Conservation (phyloP, 1,284 basidiomycete genomes). For the Phaffia rhodozyma region DNA sequence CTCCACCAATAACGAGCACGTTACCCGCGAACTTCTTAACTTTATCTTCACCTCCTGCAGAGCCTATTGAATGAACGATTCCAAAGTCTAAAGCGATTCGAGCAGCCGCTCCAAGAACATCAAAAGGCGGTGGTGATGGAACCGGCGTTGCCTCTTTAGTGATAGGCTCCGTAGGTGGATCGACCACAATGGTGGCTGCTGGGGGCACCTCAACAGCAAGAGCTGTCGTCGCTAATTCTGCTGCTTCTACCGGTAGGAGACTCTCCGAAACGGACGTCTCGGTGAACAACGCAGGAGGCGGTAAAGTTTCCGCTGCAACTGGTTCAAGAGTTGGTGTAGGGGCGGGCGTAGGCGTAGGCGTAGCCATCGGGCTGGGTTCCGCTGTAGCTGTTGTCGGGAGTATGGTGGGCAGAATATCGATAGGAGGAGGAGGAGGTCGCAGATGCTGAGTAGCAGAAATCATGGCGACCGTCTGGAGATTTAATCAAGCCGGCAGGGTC, state of each 20-base stretch:
- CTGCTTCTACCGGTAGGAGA: too few relatives aligned
- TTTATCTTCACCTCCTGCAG: too few relatives aligned
- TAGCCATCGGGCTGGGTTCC: background rate
- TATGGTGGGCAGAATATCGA: background rate
- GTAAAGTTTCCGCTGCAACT: background rate
- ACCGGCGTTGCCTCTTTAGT: background rate
- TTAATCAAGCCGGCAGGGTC: background rate
- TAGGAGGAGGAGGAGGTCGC: constrained; percentile 33
- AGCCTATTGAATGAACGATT: too few relatives aligned
- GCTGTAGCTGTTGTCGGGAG: background rate
- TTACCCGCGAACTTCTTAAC: too few relatives aligned
- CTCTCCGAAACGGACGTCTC: too few relatives aligned
- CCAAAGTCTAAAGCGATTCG: background rate
- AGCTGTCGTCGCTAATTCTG: too few relatives aligned
- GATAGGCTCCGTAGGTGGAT: background rate
- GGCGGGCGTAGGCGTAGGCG: background rate
- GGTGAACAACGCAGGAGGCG: background rate
- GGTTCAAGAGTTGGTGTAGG: background rate
- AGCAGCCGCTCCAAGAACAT: background rate
- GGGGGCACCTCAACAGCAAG: background rate
- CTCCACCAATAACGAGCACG: too few relatives aligned
- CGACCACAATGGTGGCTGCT: background rate
- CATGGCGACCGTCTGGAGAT: constrained; percentile 62
- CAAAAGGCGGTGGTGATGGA: background rate
- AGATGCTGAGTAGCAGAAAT: constrained; percentile 72